Base-by-base conservation (phyloP, 2,329 filamentous ascomycete species). In the Xylariaceae sp. region DNA sequence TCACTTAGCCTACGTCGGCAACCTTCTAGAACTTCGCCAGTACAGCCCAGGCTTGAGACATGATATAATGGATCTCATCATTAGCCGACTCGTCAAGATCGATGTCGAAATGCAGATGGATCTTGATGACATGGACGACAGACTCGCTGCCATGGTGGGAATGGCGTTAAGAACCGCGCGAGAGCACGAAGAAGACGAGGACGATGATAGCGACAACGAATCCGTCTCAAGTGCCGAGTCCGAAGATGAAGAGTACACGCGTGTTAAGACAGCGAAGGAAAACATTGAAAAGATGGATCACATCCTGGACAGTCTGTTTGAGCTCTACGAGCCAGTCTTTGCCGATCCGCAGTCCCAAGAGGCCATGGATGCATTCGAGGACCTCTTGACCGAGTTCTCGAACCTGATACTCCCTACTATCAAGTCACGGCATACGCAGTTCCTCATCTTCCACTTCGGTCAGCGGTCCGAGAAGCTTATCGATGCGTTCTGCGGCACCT, bases 41-140 rank as follows among this genome's bases (percentile, higher is more conserved):
- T 96, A 96, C 70, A 84, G 88, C 1, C 87, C 90, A 0, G 87
- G 89, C 60, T 77, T 97, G 42, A 87, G 88, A 62, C 84, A 88
- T 6, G 89, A 95, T 62, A 86, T 97, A 23, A 81, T 96, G 64
- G 87, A 91, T 58, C 77, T 96, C 10, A 88, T 97, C 52, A 88
- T 92, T 48, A 89, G 93, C 67, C 87, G 90, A 63, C 81, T 97
- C 6, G 90, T 97, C 69, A 94, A 94, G 74, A 90, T 97, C 60
- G 94, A 99, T 71, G 91, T 96, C 1, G 90, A 97, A 71, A 94
- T 97, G 74, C 93, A 97, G 74, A 84, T 92, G 53, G 92, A 97
- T 69, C 78, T 97, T 69, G 92, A 97, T 63, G 92, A 97, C 67
- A 78, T 96, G 62, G 93, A 97, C 63, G 93, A 97, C 64, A 90